Base-by-base conservation (phyloP, 75 land plant species). In the Adiantum capillusveneris region DNA sequence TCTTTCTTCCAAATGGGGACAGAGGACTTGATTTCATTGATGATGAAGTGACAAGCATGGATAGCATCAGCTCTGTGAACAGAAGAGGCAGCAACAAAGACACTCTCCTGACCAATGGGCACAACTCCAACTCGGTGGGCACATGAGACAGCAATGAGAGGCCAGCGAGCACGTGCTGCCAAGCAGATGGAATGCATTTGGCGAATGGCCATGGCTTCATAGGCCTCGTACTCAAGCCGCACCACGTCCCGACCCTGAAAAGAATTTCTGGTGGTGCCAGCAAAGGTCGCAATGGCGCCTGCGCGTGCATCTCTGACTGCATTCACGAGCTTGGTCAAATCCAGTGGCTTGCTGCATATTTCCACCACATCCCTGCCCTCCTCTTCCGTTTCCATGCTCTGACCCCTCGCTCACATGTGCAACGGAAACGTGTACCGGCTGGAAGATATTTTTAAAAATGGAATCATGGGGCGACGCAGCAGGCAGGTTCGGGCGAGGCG, bases 1-100 rank as follows among this genome's bases (percentile, higher is more conserved):
- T 92, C 97, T 69, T 88, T 92, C 75, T 92, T 92, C 97, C 97
- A 92, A 37, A 92, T 92, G 14, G 95, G 89, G 44, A 92, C 97
- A 16, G 82, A 77, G 17, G 89, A 82, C 76, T 92, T 92, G 21
- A 92, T 44, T 64, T 92, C 89, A 69, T 92, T 95, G 26, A 92
- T 88, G 53, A 88, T 28, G 68, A 62, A 88, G 63, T 75, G 73
- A 53, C 95, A 88, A 2, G 90, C 94, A 22, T 79, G 90, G 54
- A 92, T 55, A 21, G 95, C 80, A 34, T 84, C 95, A 29, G 72
- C 67, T 1, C 95, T 70, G 53, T 91, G 97, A 16, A 84, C 85
- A 13, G 94, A 70, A 6, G 97, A 88, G 19, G 79, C 75, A 25
- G 97, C 97, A 29, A 91, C 65, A 68, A 91, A 75, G n/a, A 90